A percentile compares a stretch with the other conserved stretches of the same genome.
These are phyloP conservation scores for Melaleuca quinquenervia DNA, from an alignment of 345 rosid genomes.

Conservation along the genomic window DNA sequence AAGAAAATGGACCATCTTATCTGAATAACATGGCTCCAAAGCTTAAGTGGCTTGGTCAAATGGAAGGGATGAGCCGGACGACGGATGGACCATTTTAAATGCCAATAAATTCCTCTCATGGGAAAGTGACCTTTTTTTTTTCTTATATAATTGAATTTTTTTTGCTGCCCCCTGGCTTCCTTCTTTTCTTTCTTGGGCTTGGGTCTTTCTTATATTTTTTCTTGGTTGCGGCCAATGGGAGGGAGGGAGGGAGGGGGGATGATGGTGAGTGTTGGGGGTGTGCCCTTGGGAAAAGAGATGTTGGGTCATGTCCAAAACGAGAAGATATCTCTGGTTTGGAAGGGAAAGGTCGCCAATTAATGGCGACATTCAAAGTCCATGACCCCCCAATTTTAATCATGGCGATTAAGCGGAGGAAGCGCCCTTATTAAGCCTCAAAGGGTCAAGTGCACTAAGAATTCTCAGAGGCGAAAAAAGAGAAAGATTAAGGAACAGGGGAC, in stretches of 20 bases:
- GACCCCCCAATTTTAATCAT: neutral
- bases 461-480: neutral
- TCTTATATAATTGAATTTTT: neutral
- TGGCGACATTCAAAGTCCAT: neutral
- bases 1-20: neutral
- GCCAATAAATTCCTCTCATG: neutral
- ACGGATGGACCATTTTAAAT: constrained; percentile 11
- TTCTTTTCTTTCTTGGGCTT: neutral
- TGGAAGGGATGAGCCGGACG: neutral
- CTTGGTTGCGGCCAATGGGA: neutral
- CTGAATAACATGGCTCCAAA: neutral
- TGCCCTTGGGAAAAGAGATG: constrained; percentile 6
- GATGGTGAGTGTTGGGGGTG: neutral
- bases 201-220: neutral
- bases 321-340: constrained; percentile 4
- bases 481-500: neutral
- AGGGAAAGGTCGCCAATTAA: constrained; percentile 1
- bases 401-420: neutral
- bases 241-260: neutral
- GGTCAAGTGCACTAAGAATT: neutral
- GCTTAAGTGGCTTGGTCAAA: constrained; percentile 1
- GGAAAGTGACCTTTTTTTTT: neutral
- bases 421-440: neutral
- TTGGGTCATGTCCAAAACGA: constrained; percentile 1
- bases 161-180: accelerated